Percentiles rank a stretch among this genome's conserved stretches.
Conservation (phyloP, 2,329 filamentous ascomycete genomes). For the Xylaria arbuscula region DNA sequence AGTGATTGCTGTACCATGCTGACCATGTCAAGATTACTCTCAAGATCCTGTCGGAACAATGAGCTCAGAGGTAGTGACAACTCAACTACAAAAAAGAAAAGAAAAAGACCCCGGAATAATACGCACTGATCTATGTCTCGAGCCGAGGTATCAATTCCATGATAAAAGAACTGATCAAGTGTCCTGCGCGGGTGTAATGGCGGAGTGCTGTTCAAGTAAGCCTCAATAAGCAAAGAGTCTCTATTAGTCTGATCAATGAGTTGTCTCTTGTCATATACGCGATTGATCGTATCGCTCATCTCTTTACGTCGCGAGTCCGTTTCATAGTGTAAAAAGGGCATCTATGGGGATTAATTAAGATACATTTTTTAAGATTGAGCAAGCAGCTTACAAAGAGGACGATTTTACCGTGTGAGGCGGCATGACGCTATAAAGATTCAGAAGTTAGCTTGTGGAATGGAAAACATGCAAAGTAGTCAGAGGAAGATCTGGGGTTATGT, state of each 20-base stretch:
- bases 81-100: background rate
- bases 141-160: slow-evolving; percentile 69
- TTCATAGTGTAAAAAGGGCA: slow-evolving; percentile 75
- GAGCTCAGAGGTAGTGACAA: background rate
- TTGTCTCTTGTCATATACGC: slow-evolving; percentile 49
- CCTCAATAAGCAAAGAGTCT: slow-evolving; percentile 60
- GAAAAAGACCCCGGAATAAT: background rate
- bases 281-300: slow-evolving; percentile 65
- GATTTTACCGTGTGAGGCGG: slow-evolving; percentile 50
- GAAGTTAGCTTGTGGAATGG: background rate
- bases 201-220: slow-evolving; percentile 58
- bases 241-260: slow-evolving; percentile 45
- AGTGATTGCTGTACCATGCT: background rate
- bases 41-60: background rate
- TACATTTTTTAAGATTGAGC: background rate
- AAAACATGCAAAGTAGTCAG: too few species aligned
- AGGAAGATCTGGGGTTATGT: background rate
- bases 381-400: slow-evolving; percentile 52
- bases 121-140: slow-evolving; percentile 67
- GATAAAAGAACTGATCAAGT: slow-evolving; percentile 74
- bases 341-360: slow-evolving; percentile 52
- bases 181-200: slow-evolving; percentile 70
- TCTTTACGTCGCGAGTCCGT: slow-evolving; percentile 64
- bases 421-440: slow-evolving; percentile 36
- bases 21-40: background rate